phyloP scores from a whole-genome alignment of 192 early-diverging fungal genomes.

The Thoreauomyces humboldtii region DNA sequence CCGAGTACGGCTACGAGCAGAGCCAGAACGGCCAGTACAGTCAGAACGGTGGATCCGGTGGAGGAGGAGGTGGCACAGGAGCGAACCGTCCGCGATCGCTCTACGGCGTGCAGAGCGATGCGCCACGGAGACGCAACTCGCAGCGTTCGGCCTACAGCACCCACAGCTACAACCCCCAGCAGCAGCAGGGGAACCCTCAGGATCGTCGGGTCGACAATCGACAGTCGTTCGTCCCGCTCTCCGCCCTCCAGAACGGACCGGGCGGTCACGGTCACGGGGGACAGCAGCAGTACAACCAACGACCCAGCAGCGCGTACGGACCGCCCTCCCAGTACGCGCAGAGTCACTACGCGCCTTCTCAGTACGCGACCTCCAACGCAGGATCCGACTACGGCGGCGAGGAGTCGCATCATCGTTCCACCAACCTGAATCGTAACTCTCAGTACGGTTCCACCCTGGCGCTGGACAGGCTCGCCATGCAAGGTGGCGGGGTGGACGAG shows the following conservation, averaged over 20 bases:
- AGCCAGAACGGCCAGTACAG: no score
- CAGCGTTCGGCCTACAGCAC: neutral
- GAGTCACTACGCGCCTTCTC: neutral
- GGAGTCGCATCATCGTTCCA: neutral
- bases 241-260: conserved; percentile 2
- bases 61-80: neutral
- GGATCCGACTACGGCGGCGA: conserved; percentile 3
- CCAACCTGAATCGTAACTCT: neutral
- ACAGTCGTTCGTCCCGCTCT: neutral
- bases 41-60: neutral
- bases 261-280: neutral
- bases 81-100: neutral
- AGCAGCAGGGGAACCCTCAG: neutral
- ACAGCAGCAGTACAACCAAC: neutral
- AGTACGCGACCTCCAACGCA: neutral
- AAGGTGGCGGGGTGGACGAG: no score
- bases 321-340: neutral
- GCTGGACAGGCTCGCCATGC: conserved; percentile 1
- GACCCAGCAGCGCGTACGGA: neutral
- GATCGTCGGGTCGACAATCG: neutral
- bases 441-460: conserved; percentile 4
- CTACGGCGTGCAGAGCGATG: neutral
- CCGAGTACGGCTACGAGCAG: conserved; percentile 16
- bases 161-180: neutral
- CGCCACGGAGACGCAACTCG: neutral